Conservation (phyloP, 306 rosid genomes). For the Vachellia pachyceras region DNA sequence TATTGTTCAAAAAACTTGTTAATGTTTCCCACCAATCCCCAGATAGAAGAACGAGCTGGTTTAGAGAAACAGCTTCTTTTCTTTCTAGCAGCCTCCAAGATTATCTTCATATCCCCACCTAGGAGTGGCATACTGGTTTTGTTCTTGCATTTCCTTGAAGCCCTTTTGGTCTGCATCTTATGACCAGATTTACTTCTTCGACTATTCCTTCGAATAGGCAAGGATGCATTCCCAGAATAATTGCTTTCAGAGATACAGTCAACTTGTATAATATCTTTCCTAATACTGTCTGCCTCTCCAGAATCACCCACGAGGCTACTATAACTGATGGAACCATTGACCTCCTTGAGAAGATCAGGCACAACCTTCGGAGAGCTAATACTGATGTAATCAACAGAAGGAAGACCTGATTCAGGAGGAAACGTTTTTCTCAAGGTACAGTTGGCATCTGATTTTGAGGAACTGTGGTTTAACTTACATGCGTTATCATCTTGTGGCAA, state of each 20-base stretch:
- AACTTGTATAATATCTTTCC: conserved; percentile 52
- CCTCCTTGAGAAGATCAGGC: conserved; percentile 47
- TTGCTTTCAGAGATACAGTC: conserved; percentile 51
- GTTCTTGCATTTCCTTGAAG: conserved; percentile 65
- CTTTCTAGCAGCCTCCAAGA: conserved; percentile 62
- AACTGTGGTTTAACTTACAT: conserved; percentile 49
- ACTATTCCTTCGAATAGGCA: conserved; percentile 60
- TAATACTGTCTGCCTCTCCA: conserved; percentile 49
- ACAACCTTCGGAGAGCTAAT: conserved; percentile 49
- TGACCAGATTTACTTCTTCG: conserved; percentile 58
- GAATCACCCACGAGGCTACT: conserved; percentile 37
- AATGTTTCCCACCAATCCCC: conserved; percentile 80
- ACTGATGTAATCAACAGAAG: conserved; percentile 43
- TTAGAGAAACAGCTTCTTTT: conserved; percentile 83
- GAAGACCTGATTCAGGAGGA: conserved; percentile 52
- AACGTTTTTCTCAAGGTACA: conserved; percentile 42
- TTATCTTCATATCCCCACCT: conserved; percentile 41
- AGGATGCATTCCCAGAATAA: conserved; percentile 41
- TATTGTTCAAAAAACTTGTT: conserved; percentile 58
- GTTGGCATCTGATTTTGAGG: conserved; percentile 35
- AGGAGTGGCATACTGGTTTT: conserved; percentile 47
- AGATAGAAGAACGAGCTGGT: conserved; percentile 75
- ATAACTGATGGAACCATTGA: conserved; percentile 49
- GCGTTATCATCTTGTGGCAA: conserved; percentile 44
- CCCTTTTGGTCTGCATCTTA: conserved; percentile 62